A percentile compares a stretch with the other conserved stretches of the same genome.
Conservation (phyloP, 805 yeast genomes). For the Starmera pachycereana region DNA sequence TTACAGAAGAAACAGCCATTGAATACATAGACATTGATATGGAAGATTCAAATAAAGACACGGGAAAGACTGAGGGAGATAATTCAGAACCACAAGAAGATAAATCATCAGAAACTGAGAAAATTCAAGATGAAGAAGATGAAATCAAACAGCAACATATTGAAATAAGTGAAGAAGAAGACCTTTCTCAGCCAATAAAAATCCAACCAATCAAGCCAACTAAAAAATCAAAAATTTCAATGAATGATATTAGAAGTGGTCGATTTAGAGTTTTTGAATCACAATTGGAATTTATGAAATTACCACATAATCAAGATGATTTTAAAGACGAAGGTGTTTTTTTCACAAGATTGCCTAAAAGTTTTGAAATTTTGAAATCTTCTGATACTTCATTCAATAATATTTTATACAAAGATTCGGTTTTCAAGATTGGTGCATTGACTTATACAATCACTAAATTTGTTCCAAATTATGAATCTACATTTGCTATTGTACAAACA, state of each 20-base stretch:
- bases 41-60: no score
- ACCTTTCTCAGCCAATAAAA: not conserved
- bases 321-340: conserved; percentile 16
- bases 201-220: not conserved
- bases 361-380: conserved; percentile 9
- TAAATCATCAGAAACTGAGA: not conserved
- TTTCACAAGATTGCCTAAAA: conserved; percentile 4
- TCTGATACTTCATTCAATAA: conserved; percentile 5
- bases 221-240: conserved; percentile 4
- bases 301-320: conserved; percentile 3
- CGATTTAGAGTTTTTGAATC: conserved; percentile 7
- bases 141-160: not conserved
- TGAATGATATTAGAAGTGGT: conserved; percentile 13
- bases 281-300: conserved; percentile 8
- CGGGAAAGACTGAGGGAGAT: not conserved
- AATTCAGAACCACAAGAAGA: not conserved
- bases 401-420: conserved; percentile 1
- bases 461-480: conserved; percentile 14
- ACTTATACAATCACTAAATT: conserved; percentile 6
- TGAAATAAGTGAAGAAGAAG: conserved; percentile 1
- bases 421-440: conserved; percentile 5
- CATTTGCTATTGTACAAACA: conserved; percentile 38
- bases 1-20: no score
- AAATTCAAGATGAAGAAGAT: not conserved
- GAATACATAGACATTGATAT: no score